A percentile compares a stretch with the other conserved stretches of the same genome.
phyloP scores from a whole-genome alignment of 2,329 filamentous ascomycete genomes.

The Aureobasidium vineae region DNA sequence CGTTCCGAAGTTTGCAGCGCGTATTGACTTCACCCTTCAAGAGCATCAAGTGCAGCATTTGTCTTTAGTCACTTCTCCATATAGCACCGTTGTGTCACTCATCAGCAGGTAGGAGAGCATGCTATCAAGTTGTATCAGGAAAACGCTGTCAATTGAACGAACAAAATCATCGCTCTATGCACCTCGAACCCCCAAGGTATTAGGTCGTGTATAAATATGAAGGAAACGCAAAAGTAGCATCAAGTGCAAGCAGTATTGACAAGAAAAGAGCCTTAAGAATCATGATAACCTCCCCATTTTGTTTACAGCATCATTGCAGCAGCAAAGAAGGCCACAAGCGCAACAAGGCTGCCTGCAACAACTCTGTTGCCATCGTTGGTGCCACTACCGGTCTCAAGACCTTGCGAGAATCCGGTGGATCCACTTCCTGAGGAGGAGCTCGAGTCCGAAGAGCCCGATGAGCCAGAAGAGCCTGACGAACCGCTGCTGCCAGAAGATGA shows the following conservation, averaged over 20 bases:
- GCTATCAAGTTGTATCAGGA: neutral
- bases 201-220: slow-evolving; percentile 10
- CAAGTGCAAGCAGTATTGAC: slow-evolving; percentile 4
- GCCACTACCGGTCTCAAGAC: slow-evolving; percentile 32
- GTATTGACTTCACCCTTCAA: neutral
- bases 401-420: slow-evolving; percentile 34
- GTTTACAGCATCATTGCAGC: slow-evolving; percentile 39
- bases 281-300: slow-evolving; percentile 2
- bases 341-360: slow-evolving; percentile 40
- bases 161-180: slow-evolving; percentile 11
- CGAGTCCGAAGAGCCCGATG: slow-evolving; percentile 29
- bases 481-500: slow-evolving; percentile 26
- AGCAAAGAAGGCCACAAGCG: slow-evolving; percentile 41
- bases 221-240: slow-evolving; percentile 12
- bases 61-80: neutral
- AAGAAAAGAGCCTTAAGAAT: slow-evolving; percentile 24
- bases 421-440: slow-evolving; percentile 31
- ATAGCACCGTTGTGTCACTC: too few relatives aligned
- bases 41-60: neutral
- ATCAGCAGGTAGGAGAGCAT: neutral
- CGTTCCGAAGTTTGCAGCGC: neutral
- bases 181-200: neutral
- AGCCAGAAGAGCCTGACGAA: slow-evolving; percentile 31
- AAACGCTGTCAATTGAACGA: neutral
- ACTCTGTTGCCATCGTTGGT: slow-evolving; percentile 35